Evolutionary conservation across 1,139 yeast genomes (phyloP).

Genomic region (Saccharomyces hybrid): DNA sequence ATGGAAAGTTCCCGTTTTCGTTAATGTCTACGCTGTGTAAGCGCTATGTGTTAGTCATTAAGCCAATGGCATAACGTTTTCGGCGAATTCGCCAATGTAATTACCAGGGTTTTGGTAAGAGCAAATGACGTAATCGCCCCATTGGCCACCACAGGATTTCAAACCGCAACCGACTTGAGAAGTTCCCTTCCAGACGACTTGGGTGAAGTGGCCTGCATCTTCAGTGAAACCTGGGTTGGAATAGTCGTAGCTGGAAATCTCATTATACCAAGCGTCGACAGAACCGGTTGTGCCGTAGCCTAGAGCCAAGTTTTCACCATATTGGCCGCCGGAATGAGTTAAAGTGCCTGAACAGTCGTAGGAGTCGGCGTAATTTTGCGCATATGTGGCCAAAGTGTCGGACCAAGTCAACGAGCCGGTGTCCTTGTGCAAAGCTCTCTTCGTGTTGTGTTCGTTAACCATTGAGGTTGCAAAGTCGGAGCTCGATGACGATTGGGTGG

Average conservation of each 20-base stretch:
- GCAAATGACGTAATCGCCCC: conserved; percentile 56
- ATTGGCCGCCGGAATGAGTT: conserved; percentile 52
- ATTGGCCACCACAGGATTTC: conserved; percentile 42
- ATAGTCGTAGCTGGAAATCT: conserved; percentile 46
- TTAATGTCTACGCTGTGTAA: neutral
- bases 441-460: conserved; percentile 44
- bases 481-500: conserved; percentile 17
- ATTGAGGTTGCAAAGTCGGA: conserved; percentile 36
- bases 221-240: conserved; percentile 36
- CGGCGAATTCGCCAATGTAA: conserved; percentile 37
- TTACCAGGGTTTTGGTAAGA: conserved; percentile 62
- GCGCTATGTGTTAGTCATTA: neutral
- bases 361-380: conserved; percentile 43
- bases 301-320: conserved; percentile 58
- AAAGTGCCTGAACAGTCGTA: conserved; percentile 48
- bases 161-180: conserved; percentile 56
- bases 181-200: conserved; percentile 56
- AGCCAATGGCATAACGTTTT: conserved; percentile 40
- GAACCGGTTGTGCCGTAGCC: conserved; percentile 39
- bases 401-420: conserved; percentile 47
- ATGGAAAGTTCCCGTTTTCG: neutral
- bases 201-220: conserved; percentile 53
- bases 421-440: conserved; percentile 50
- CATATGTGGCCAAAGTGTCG: conserved; percentile 35
- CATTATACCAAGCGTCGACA: conserved; percentile 62